Conservation (phyloP, 1,284 basidiomycete genomes). For the Austroboletus niveus region DNA sequence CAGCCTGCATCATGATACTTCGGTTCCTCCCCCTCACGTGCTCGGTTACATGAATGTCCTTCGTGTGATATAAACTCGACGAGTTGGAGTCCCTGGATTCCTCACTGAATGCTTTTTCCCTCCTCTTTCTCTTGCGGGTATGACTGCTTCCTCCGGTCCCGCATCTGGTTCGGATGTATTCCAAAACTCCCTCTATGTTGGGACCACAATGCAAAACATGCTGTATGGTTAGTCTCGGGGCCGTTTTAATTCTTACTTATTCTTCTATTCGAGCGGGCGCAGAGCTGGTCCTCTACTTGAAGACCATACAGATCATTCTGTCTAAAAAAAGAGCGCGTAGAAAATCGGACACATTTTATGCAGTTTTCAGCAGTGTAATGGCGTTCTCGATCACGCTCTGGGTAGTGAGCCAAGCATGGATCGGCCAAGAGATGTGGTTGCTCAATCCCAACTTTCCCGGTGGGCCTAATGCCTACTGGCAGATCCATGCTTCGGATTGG, state of each 20-base stretch:
- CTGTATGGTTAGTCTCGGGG: conserved; percentile 3
- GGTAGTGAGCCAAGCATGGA: conserved; percentile 11
- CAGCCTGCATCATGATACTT: no score
- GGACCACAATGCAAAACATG: neutral
- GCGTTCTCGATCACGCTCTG: conserved; percentile 21
- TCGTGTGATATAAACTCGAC: no score
- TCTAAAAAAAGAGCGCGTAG: neutral
- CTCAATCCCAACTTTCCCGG: conserved; percentile 9
- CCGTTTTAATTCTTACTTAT: neutral
- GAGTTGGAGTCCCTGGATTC: no score
- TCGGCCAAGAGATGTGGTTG: conserved; percentile 27
- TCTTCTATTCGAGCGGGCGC: conserved; percentile 12
- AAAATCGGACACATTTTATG: conserved; percentile 12
- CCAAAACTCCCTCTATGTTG: neutral
- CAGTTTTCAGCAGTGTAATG: conserved; percentile 23
- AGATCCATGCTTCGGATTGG: conserved; percentile 15
- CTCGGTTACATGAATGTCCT: no score
- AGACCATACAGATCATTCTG: conserved; percentile 18
- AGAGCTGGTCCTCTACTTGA: conserved; percentile 22
- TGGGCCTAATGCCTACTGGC: conserved; percentile 16
- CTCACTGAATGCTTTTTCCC: no score
- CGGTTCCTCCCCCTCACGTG: no score
- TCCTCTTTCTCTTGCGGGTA: no score
- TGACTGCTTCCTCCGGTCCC: no score
- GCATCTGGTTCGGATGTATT: neutral